phyloP scores from a whole-genome alignment of 2,329 filamentous ascomycete species.

The Aspergillus fumigatiaffinis region DNA sequence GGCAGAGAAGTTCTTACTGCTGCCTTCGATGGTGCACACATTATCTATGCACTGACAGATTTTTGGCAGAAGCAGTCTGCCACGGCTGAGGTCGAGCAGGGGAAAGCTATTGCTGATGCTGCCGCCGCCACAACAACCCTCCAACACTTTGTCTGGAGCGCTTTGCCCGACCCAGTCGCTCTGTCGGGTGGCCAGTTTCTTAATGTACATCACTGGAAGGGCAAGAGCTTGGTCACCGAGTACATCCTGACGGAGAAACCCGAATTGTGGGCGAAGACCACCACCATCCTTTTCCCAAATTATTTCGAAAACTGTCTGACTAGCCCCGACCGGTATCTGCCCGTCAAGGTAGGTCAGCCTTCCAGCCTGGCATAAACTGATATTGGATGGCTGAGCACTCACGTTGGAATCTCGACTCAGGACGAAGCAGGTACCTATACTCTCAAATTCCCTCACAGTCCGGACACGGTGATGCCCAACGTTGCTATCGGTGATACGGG shows the following conservation, averaged over 20 bases:
- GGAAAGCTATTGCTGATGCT: constrained; percentile 9
- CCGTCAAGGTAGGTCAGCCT: no score
- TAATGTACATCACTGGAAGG: constrained; percentile 7
- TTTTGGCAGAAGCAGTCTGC: neutral
- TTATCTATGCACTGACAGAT: no score
- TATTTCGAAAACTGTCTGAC: no score
- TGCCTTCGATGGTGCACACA: neutral
- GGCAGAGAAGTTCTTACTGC: constrained; percentile 1
- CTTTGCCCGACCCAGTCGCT: constrained; percentile 5
- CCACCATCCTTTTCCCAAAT: neutral
- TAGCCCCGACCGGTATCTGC: no score
- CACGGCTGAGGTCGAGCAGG: constrained; percentile 6
- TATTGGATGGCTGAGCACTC: no score
- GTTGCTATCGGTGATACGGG: no score
- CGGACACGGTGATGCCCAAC: no score
- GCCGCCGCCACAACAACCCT: constrained; percentile 2
- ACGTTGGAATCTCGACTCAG: no score
- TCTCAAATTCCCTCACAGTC: no score
- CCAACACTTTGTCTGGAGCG: constrained; percentile 10
- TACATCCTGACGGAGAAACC: constrained; percentile 5
- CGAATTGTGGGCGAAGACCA: constrained; percentile 7
- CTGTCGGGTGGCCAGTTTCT: constrained; percentile 5
- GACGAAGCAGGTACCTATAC: no score
- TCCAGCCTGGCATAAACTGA: no score
- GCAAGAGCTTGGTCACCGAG: constrained; percentile 5